Base-by-base conservation (phyloP, 1,284 basidiomycete species). In the Dichomitus squalens region DNA sequence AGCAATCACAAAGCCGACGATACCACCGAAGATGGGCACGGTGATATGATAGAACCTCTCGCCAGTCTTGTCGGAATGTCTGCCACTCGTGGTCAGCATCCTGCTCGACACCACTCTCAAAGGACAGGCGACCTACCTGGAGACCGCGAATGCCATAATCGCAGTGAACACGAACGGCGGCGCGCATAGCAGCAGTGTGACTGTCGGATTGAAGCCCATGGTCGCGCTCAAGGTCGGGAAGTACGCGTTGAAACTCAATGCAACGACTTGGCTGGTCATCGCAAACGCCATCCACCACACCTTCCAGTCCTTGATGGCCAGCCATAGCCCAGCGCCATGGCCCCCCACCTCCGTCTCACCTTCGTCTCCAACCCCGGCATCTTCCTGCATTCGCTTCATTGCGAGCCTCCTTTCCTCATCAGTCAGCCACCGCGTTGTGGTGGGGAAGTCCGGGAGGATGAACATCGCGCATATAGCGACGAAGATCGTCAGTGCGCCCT, bases 381-480 rank as follows among this genome's bases (percentile, higher is more conserved):
- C 90, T 70, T 92, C 90, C 23, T 78, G 74, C 81, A 95, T 86
- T n/a, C 92, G 83, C 25, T 81, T 75, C 58, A 84, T 75, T 2
- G 92, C 91, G 9, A 94, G 76, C 4, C 80, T 74, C 34, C 79
- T 75, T 70, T 94, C 92, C 36, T 79, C 70, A 6, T 79, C 77
- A 18, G 81, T 80, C 27, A 91, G 76, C 84, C 85, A 89, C 38
- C 53, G 75, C 25, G 80, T 76, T 2, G 77, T 82, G 56, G 80
- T 72, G 1, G 88, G 88, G 66, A 93, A 90, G 72, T 94, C 91
- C 7, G 92, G 92, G 16, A 94, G 81, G 61, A 92, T 77, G 69
- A 86, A 86, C 43, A 86, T 78, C 2, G 88, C 79, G 46, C 77
- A 65, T 52, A 86, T 57, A 23, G 88, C 88, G 51, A 90, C 79